Evolutionary conservation across 1,139 yeast species (phyloP), one percentile per base, ranked within the genome.

Genomic region (Hemisphaericaspora xylanilytica): DNA sequence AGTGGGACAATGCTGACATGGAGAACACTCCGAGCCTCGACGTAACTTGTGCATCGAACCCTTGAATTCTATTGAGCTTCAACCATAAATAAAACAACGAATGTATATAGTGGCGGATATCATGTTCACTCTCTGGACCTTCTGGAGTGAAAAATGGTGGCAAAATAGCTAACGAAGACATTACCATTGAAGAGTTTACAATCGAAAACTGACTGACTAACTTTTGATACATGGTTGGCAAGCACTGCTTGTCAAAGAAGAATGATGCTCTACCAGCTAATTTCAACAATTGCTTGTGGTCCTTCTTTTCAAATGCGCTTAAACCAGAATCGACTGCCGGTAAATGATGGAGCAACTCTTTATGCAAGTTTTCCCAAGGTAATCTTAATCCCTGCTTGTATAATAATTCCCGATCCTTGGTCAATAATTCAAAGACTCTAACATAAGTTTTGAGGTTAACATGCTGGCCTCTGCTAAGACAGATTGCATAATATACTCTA

Each of bases 61-160:
- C 75, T 3, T 78, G 67, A 11, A 79, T 73, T 33, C 79, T 73
- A 34, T 76, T 70, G 11, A 80, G 69, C 28, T 82, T 75, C 3
- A 73, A 56, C 96, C 97, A 89, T 40, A 87, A 62, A 49, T 85
- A 80, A 51, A 86, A 87, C 13, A 87, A 58, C 1, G 89, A 65
- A 0, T 90, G 80, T 12, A 82, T 53, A 49, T 81, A 81, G 46
- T 77, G 65, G 40, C 82, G 70, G 4, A 71, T 65, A 53, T 78
- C 82, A 22, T 56, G 44, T 14, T 59, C 52, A 33, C 61, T 59
- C 13, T 48, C 47, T 0, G 42, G 32, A 2, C 60, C 65, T 2
- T 52, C 58, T 3, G 46, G 37, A 7, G 61, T 61, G 33, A 59
- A 57, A 1, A 49, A 41, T 5, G 55, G 48, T 0, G 92, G 92